These are phyloP conservation scores for Scleroderma bovista DNA, from an alignment of 768 basidiomycete genomes.

Conservation along the genomic window DNA sequence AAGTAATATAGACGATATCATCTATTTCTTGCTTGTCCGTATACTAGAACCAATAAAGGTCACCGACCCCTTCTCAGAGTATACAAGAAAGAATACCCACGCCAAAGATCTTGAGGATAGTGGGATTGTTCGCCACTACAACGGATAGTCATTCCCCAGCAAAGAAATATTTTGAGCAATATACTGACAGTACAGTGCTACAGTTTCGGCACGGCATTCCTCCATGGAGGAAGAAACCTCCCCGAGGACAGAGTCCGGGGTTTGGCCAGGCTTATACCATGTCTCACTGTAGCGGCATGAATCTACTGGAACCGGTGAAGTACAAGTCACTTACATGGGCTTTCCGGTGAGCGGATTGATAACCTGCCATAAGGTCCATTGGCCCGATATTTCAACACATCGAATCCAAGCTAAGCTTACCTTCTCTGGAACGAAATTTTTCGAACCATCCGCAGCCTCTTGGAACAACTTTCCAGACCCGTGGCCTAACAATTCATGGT, in stretches of 20 bases:
- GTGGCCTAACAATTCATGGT: constrained; percentile 84
- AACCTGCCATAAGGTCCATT: constrained; percentile 38
- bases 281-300: constrained; percentile 43
- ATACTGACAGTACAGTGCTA: constrained; percentile 68
- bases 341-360: constrained; percentile 79
- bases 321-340: constrained; percentile 46
- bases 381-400: neutral
- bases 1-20: constrained; percentile 76
- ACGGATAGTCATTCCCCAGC: neutral
- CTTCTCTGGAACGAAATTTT: constrained; percentile 77
- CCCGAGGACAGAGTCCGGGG: constrained; percentile 74
- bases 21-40: constrained; percentile 61
- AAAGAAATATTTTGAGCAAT: neutral
- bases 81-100: constrained; percentile 34
- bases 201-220: constrained; percentile 89
- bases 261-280: constrained; percentile 89
- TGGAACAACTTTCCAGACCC: constrained; percentile 82
- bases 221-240: constrained; percentile 90
- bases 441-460: constrained; percentile 66
- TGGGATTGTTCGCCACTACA: constrained; percentile 64
- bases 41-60: constrained; percentile 43
- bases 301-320: neutral
- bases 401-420: constrained; percentile 16
- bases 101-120: constrained; percentile 77
- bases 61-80: neutral